Percentiles rank a stretch among this genome's conserved stretches.
Evolutionary conservation across 768 basidiomycete species (phyloP).

Genomic region (Suillus plorans): DNA sequence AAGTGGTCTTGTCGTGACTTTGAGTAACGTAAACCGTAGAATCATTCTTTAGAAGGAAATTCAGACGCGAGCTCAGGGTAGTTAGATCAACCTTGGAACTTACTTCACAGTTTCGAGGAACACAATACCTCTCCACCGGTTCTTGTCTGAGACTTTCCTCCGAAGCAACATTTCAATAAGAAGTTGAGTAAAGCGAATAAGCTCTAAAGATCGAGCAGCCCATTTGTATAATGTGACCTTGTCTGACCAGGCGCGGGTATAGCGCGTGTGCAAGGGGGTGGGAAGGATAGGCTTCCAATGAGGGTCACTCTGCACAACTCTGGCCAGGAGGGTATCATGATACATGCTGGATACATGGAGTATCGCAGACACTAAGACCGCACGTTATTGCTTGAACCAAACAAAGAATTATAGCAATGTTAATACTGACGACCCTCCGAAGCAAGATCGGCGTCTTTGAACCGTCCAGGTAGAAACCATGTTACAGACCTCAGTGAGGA

Average conservation of each 20-base stretch:
- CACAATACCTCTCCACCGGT: constrained; percentile 76
- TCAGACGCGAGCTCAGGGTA: constrained; percentile 2
- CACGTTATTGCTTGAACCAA: constrained; percentile 16
- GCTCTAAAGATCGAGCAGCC: constrained; percentile 71
- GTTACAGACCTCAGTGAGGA: constrained; percentile 86
- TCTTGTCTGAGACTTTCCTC: constrained; percentile 62
- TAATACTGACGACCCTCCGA: constrained; percentile 84
- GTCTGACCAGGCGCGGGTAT: constrained; percentile 85
- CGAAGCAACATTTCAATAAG: constrained; percentile 87
- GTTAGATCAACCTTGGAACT: constrained; percentile 24
- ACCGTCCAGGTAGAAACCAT: constrained; percentile 94
- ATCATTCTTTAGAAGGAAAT: constrained; percentile 51
- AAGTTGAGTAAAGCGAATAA: constrained; percentile 80
- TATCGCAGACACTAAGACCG: constrained; percentile 71
- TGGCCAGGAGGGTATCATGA: constrained; percentile 88
- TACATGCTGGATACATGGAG: constrained; percentile 90
- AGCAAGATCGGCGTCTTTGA: constrained; percentile 95
- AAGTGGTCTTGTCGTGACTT: constrained; percentile 74
- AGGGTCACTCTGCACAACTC: constrained; percentile 59
- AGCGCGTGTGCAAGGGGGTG: constrained; percentile 78
- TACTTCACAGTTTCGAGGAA: constrained; percentile 85
- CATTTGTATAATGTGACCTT: constrained; percentile 72
- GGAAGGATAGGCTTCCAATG: constrained; percentile 77
- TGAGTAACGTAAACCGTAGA: constrained; percentile 72
- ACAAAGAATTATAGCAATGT: constrained; percentile 13